phyloP scores from a whole-genome alignment of 805 yeast species.

The Spathaspora boniae region DNA sequence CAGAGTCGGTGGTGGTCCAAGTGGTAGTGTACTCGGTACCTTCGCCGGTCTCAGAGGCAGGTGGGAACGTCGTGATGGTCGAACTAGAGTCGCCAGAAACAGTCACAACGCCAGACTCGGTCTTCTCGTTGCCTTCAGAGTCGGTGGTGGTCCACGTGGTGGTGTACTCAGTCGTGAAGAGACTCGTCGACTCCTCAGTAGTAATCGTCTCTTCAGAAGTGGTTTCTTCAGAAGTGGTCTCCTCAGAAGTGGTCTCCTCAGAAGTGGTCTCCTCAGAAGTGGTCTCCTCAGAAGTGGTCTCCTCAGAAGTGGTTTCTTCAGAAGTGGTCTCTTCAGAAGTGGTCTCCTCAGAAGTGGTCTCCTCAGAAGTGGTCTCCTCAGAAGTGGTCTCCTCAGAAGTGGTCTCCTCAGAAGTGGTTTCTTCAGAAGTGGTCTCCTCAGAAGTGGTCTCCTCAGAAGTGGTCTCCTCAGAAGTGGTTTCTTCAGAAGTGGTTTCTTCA shows the following conservation, averaged over 20 bases:
- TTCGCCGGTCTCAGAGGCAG: slow-evolving; percentile 11
- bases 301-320: slow-evolving; percentile 6
- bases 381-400: no score
- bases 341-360: no score
- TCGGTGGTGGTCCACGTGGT: slow-evolving; percentile 14
- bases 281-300: slow-evolving; percentile 12
- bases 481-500: no score
- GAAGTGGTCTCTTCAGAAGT: no score
- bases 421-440: no score
- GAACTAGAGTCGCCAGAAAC: slow-evolving; percentile 8
- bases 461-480: no score
- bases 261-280: slow-evolving; percentile 13
- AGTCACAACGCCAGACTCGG: slow-evolving; percentile 14
- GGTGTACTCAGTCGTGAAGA: slow-evolving; percentile 11
- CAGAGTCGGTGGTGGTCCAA: slow-evolving; percentile 6
- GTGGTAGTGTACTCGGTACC: slow-evolving; percentile 9
- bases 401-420: no score
- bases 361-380: no score
- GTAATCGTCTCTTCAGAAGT: slow-evolving; percentile 15
- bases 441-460: no score
- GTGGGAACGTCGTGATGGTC: slow-evolving; percentile 2
- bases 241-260: slow-evolving; percentile 14
- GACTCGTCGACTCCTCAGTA: no score
- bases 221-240: slow-evolving; percentile 14
- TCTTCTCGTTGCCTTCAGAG: slow-evolving; percentile 12